These are phyloP conservation scores for Plasmodium yoelii DNA, from an alignment of 169 alveolate genomes.

Conservation along the genomic window DNA sequence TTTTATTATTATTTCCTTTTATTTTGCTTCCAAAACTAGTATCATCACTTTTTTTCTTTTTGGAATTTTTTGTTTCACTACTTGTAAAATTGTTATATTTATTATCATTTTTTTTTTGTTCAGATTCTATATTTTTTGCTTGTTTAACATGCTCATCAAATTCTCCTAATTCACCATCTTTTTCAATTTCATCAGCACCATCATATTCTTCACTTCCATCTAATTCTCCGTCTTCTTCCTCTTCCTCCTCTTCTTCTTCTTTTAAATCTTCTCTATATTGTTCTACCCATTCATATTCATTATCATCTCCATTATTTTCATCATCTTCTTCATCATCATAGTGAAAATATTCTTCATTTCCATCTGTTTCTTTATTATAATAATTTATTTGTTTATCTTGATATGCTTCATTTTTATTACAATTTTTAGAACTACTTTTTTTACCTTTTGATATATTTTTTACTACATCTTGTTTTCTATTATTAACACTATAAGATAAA, in stretches of 20 bases:
- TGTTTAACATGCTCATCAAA: slow-evolving; percentile 5
- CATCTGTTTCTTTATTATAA: background rate
- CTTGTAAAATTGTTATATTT: background rate
- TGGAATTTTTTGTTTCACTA: background rate
- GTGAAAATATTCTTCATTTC: background rate
- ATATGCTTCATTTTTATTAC: background rate
- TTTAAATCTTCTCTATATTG: background rate
- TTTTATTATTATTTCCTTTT: slow-evolving; percentile 37
- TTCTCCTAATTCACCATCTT: slow-evolving; percentile 6
- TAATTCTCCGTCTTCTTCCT: background rate
- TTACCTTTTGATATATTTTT: too few relatives aligned
- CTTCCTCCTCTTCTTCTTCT: background rate
- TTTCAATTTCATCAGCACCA: background rate
- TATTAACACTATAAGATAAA: too few relatives aligned
- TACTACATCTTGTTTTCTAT: too few relatives aligned
- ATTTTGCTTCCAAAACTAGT: slow-evolving; percentile 31
- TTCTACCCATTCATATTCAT: background rate
- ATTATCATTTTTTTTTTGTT: background rate
- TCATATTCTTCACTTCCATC: background rate
- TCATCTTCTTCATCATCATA: background rate
- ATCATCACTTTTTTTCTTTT: slow-evolving; percentile 25
- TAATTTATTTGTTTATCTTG: background rate
- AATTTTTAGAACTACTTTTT: background rate
- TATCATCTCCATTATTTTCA: background rate
- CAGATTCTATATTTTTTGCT: background rate